A percentile compares a stretch with the other conserved stretches of the same genome.
Conservation (phyloP, 1,284 basidiomycete genomes). For the Ceratobasidium sp. region DNA sequence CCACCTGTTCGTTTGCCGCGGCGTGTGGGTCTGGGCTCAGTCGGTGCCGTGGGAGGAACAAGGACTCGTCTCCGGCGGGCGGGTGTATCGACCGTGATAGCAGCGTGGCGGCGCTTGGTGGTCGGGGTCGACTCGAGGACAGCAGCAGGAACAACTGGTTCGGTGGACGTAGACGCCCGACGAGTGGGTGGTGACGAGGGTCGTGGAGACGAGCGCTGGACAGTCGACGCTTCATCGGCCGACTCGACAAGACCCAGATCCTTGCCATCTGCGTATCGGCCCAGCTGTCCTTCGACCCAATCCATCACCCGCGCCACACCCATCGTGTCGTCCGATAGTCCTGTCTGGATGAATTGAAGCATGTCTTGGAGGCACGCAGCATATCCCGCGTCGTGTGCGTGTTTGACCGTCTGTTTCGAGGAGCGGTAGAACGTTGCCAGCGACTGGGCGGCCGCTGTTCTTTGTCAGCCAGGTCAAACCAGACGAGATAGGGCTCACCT, state of each 20-base stretch:
- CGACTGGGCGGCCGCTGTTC: slow-evolving; percentile 73
- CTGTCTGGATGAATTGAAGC: slow-evolving; percentile 78
- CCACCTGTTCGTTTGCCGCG: slow-evolving; percentile 45
- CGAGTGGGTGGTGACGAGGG: slow-evolving; percentile 13
- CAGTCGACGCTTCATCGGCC: neutral
- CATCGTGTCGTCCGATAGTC: slow-evolving; percentile 64
- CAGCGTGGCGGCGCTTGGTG: slow-evolving; percentile 52
- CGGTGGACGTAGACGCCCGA: slow-evolving; percentile 22
- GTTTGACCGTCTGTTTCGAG: slow-evolving; percentile 71
- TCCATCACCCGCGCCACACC: slow-evolving; percentile 78
- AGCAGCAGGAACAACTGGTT: slow-evolving; percentile 32
- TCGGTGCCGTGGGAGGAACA: slow-evolving; percentile 15
- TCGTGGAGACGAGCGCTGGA: neutral
- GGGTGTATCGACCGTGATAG: slow-evolving; percentile 47
- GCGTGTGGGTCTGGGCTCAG: slow-evolving; percentile 34
- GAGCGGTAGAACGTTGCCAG: slow-evolving; percentile 81
- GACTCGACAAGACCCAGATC: slow-evolving; percentile 23
- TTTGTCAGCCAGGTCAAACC: slow-evolving; percentile 9
- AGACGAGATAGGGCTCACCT: slow-evolving; percentile 54
- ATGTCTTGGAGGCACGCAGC: slow-evolving; percentile 76
- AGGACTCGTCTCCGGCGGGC: slow-evolving; percentile 29
- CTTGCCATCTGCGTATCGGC: slow-evolving; percentile 46
- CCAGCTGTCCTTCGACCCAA: slow-evolving; percentile 74
- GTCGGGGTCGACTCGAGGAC: slow-evolving; percentile 20
- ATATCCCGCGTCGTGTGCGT: slow-evolving; percentile 78